Evolutionary conservation across 345 rosid genomes (phyloP), one percentile per base, ranked within the genome.

Genomic region (Boechera retrofracta): DNA sequence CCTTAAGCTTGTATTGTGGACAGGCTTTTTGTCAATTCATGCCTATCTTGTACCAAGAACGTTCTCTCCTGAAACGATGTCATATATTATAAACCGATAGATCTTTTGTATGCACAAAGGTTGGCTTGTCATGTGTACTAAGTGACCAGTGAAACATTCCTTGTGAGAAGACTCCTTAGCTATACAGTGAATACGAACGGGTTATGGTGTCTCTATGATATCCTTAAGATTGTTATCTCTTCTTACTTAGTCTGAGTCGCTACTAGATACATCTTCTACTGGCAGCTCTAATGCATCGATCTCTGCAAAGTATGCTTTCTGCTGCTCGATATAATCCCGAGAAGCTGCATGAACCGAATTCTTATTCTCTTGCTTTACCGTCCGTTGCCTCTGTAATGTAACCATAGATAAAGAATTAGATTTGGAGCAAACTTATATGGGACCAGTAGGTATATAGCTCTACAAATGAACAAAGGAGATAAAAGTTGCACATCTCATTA

Each of bases 221-320:
- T 73, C 33, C 75, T 36, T 51, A 31, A 61, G 65, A 66, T 12
- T 55, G 62, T 57, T 57, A 35, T 63, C 59, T 54, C 66, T 42
- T 71, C 61, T 45, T 36, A 72, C 54, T 81, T 73, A 86, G 71
- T 87, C 90, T 68, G 80, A 77, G 48, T 84, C 86, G 69, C 84
- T 79, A 48, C 26, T 56, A 18, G 89, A 79, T 74, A 83, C 89
- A 82, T 89, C 95, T 83, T 87, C 97, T 67, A 85, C 91, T 53
- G 76, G 53, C n/a, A 91, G 79, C 79, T 89, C 87, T 72, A 87
- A 91, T 53, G 88, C 88, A 82, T 91, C 97, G 32, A 91, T 49
- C 77, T 89, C 91, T 1, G 88, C 91, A 78, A 88, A 92, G 69
- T 92, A 90, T 64, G 92, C 91, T 83, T 67, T 84, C 75, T 90